Conservation (phyloP, 805 yeast species). For the Blastobotrys americana region DNA sequence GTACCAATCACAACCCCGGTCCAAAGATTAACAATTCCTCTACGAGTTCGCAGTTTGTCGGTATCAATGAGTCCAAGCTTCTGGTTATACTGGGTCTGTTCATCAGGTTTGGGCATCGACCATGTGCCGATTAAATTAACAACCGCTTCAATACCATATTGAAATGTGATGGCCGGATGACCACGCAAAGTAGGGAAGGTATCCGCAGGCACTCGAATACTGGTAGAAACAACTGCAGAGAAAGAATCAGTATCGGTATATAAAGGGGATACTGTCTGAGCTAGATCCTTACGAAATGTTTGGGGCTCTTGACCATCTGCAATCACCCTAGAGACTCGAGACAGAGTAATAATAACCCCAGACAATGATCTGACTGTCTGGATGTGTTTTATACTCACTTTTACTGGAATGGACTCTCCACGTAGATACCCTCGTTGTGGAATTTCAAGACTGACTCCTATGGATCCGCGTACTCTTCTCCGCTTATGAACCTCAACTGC, state of each 20-base stretch:
- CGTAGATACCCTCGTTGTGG: slow-evolving; percentile 65
- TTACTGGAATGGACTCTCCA: slow-evolving; percentile 74
- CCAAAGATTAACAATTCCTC: slow-evolving; percentile 73
- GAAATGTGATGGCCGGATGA: slow-evolving; percentile 66
- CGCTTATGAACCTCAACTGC: slow-evolving; percentile 46
- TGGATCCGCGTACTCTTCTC: slow-evolving; percentile 35
- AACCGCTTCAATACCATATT: slow-evolving; percentile 75
- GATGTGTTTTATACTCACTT: slow-evolving; percentile 58
- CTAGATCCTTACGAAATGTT: slow-evolving; percentile 75
- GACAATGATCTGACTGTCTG: slow-evolving; percentile 60
- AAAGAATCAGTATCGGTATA: slow-evolving; percentile 64
- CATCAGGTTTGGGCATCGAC: slow-evolving; percentile 15
- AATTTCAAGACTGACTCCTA: slow-evolving; percentile 35
- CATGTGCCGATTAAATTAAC: slow-evolving; percentile 68
- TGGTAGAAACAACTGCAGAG: slow-evolving; percentile 50
- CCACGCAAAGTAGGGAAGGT: slow-evolving; percentile 78
- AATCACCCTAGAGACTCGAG: slow-evolving; percentile 65
- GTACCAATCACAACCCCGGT: slow-evolving; percentile 80
- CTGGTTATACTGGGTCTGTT: slow-evolving; percentile 19
- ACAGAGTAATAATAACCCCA: slow-evolving; percentile 73
- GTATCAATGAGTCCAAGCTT: slow-evolving; percentile 54
- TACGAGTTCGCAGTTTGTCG: slow-evolving; percentile 65
- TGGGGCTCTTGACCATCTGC: slow-evolving; percentile 48
- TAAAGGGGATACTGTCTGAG: slow-evolving; percentile 69
- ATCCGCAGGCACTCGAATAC: slow-evolving; percentile 70